Evolutionary conservation across 2,329 filamentous ascomycete species (phyloP).

Genomic region (Fusarium sp.): DNA sequence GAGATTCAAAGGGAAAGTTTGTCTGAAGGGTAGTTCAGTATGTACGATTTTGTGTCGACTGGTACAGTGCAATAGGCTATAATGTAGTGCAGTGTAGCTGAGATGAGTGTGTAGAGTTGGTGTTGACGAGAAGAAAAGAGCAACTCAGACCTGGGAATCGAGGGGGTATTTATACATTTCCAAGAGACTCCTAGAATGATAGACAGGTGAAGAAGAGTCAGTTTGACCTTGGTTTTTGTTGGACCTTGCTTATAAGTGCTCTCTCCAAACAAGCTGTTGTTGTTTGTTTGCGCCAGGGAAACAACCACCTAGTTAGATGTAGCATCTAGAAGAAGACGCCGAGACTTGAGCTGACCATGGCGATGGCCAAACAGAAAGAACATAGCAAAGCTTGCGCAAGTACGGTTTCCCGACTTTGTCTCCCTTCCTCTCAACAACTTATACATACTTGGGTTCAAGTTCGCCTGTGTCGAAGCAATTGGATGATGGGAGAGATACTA

Average conservation of each 20-base stretch:
- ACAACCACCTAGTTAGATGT: neutral
- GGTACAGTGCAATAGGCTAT: neutral
- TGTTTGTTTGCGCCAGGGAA: neutral
- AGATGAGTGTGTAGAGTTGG: neutral
- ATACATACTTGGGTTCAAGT: neutral
- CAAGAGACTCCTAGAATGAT: neutral
- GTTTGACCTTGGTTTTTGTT: neutral
- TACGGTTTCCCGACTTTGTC: neutral
- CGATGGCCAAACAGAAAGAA: too few relatives aligned
- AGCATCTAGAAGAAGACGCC: neutral
- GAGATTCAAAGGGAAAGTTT: neutral
- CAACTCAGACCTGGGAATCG: neutral
- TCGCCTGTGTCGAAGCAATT: neutral
- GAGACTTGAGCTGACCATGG: neutral
- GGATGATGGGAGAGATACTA: neutral
- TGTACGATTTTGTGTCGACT: neutral
- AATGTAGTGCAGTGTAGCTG: neutral
- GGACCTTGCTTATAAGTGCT: neutral
- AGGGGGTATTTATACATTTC: constrained; percentile 25
- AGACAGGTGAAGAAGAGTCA: neutral
- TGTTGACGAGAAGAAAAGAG: constrained; percentile 3
- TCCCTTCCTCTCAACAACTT: neutral
- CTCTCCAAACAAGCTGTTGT: neutral
- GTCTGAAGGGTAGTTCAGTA: neutral
- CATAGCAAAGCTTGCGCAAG: neutral